Evolutionary conservation across 257 asterid genomes (phyloP), one percentile per base, ranked within the genome.

Genomic region (Nemophila menziesii): DNA sequence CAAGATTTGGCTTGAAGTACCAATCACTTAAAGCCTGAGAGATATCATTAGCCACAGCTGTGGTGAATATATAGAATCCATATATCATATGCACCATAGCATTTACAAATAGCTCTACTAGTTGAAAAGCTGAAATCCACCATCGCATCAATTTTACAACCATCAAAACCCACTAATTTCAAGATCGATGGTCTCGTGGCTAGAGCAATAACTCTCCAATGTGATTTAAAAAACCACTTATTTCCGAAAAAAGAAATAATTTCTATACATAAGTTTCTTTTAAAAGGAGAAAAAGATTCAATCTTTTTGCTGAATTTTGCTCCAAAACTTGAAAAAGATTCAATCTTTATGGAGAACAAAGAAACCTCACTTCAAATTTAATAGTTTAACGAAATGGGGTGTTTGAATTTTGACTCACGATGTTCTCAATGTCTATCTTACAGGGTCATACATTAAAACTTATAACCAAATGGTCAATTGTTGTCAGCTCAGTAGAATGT

Each of bases 21-120:
- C 58, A 51, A 85, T 85, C 96, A 51, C 71, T 77, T 20, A 79
- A 52, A 21, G 72, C 66, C 71, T 70, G 92, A 5, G 85, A 81
- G 44, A 85, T 58, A 71, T 90, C 98, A 20, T 92, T 92, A 26
- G 94, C 93, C 20, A 90, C 63, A 48, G 96, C 98, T 5, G 96
- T 55, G 77, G 94, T 85, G 26, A 90, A 85, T 47, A 90, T 81
- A 74, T 90, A 90, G 37, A 85, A 67, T 48, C 96, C 98, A 67
- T 68, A 90, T 5, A 24, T n/a, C 81, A 90, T 47, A 80, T 90
- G 98, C 69, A 81, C 89, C 60, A 85, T 3, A 45, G 79, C 60
- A 36, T 87, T 90, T 70, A 78, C 73, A 37, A 68, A 70, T 14
- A 90, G 76, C 60, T 90, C 98, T 39, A 44, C 46, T 46, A 85